phyloP scores from a whole-genome alignment of 2,329 filamentous ascomycete genomes.

The Scortechinia acanthostroma region DNA sequence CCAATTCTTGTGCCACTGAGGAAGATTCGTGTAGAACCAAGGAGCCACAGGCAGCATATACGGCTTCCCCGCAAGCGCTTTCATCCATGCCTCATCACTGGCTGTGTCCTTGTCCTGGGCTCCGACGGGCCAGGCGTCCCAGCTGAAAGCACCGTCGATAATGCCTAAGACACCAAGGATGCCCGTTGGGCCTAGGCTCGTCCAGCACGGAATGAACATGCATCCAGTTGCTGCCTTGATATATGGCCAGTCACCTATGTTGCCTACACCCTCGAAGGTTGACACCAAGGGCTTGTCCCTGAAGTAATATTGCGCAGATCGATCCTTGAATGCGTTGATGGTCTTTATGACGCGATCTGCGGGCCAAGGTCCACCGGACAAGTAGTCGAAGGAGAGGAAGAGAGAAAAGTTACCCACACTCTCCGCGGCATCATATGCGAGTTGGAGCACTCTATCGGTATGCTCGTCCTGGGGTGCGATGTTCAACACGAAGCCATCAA shows the following conservation, averaged over 20 bases:
- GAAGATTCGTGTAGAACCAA: constrained; percentile 53
- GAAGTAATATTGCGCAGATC: constrained; percentile 16
- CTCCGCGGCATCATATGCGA: constrained; percentile 16
- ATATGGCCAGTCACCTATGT: constrained; percentile 28
- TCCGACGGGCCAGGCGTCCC: constrained; percentile 35
- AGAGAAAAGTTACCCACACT: constrained; percentile 29
- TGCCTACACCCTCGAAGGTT: constrained; percentile 32
- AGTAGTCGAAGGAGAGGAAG: constrained; percentile 33
- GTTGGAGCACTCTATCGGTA: constrained; percentile 5
- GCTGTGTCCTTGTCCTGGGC: constrained; percentile 16
- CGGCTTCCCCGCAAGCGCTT: constrained; percentile 24
- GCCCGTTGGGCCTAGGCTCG: constrained; percentile 21
- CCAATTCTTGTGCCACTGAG: constrained; percentile 52
- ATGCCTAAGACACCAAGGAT: constrained; percentile 30
- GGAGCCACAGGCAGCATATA: constrained; percentile 48
- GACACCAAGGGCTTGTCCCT: constrained; percentile 22
- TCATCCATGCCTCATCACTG: constrained; percentile 21
- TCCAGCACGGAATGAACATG: constrained; percentile 37
- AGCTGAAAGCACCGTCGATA: constrained; percentile 33
- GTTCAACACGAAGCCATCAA: constrained; percentile 31
- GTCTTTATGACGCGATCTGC: constrained; percentile 12
- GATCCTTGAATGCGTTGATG: constrained; percentile 12
- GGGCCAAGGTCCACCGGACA: constrained; percentile 15
- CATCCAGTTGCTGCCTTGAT: constrained; percentile 28
- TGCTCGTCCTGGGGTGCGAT: constrained; percentile 20